A percentile compares a stretch with the other conserved stretches of the same genome.
phyloP scores from a whole-genome alignment of 495 filamentous ascomycete species.

The Hypoxylon fuscum region DNA sequence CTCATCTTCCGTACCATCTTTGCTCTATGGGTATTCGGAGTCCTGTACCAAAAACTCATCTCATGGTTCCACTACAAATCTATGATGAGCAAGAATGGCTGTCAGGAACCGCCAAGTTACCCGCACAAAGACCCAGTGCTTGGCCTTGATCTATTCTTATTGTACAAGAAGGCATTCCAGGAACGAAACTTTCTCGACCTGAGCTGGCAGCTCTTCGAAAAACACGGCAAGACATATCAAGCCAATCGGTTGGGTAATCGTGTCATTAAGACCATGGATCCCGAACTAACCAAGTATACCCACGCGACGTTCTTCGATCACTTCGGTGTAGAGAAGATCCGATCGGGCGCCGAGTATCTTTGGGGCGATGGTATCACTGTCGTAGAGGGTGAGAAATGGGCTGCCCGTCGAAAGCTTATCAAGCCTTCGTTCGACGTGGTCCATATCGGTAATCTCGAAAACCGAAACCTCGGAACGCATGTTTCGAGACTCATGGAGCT shows the following conservation, averaged over 20 bases:
- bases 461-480: constrained; percentile 7
- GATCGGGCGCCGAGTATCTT: constrained; percentile 12
- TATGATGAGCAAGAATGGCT: neutral
- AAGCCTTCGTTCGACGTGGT: constrained; percentile 2
- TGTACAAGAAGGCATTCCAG: constrained; percentile 32
- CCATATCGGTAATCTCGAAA: constrained; percentile 1
- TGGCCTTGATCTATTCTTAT: constrained; percentile 1
- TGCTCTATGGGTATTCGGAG: neutral
- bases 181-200: constrained; percentile 18
- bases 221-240: constrained; percentile 13
- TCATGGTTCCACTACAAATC: neutral
- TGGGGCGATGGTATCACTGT: constrained; percentile 17
- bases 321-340: constrained; percentile 12
- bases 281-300: constrained; percentile 3
- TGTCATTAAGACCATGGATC: constrained; percentile 13
- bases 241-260: constrained; percentile 7
- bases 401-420: constrained; percentile 9
- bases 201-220: constrained; percentile 13
- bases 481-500: constrained; percentile 4
- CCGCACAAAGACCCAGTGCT: constrained; percentile 37
- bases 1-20: neutral
- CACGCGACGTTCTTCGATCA: constrained; percentile 16
- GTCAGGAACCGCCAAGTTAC: constrained; percentile 24
- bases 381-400: constrained; percentile 15
- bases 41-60: neutral